A percentile compares a stretch with the other conserved stretches of the same genome.
These are phyloP conservation scores for Tricholoma matsutake DNA, from an alignment of 768 basidiomycete genomes.

Conservation along the genomic window DNA sequence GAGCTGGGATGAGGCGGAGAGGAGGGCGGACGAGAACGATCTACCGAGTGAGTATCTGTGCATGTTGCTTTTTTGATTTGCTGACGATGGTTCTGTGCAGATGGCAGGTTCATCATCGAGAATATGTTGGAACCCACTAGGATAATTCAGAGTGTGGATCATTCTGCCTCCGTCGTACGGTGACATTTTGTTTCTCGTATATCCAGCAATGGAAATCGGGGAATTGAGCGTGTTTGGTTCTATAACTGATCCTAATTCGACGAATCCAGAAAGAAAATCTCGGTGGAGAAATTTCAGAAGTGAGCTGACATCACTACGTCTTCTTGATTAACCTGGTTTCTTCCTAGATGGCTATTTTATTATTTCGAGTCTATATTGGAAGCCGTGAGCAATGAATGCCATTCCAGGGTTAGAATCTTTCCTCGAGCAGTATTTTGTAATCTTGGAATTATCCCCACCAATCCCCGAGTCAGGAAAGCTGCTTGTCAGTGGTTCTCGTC, in stretches of 20 bases:
- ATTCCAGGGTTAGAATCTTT: not conserved
- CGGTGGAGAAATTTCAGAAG: not conserved
- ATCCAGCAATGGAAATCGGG: not conserved
- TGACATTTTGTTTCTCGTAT: not conserved
- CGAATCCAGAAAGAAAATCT: not conserved
- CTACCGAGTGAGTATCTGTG: conserved; percentile 55
- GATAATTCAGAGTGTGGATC: conserved; percentile 35
- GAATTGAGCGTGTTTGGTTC: not conserved
- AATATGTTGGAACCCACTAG: conserved; percentile 47
- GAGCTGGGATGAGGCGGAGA: conserved; percentile 58
- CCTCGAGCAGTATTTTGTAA: not conserved
- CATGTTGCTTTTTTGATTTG: not conserved
- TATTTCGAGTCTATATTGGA: too few relatives aligned
- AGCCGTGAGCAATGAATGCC: too few relatives aligned
- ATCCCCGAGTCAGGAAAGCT: not conserved
- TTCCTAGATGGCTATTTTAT: not conserved
- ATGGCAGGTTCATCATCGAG: conserved; percentile 42
- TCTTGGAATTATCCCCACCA: not conserved
- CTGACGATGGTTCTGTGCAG: conserved; percentile 21
- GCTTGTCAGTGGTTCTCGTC: not conserved
- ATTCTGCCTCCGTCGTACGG: conserved; percentile 17
- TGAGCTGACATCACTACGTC: not conserved
- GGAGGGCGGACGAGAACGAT: conserved; percentile 78
- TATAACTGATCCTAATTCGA: not conserved
- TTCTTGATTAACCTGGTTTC: not conserved